Conservation (phyloP, 169 alveolate species). For the Toxoplasma gondii region DNA sequence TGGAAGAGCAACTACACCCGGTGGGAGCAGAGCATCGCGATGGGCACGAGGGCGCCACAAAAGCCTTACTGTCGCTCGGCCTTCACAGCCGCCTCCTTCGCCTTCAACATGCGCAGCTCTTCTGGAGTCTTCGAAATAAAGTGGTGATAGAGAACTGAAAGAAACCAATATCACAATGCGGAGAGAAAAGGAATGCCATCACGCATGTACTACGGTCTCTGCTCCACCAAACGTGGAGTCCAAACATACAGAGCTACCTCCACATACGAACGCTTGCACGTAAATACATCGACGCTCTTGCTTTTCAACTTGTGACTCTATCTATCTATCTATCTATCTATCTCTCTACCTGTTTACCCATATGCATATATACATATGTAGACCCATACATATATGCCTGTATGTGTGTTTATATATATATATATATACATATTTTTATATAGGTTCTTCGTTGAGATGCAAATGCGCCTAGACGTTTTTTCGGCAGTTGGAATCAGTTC, state of each 20-base stretch:
- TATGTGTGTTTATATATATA: too few species aligned
- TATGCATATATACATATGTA: neutral
- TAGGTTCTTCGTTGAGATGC: too few species aligned
- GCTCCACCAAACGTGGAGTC: too few species aligned
- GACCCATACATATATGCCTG: neutral
- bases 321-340: too few species aligned
- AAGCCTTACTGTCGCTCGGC: constrained; percentile 66
- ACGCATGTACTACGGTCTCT: neutral
- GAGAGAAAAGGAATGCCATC: neutral
- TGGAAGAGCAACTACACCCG: neutral
- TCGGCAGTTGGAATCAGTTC: too few species aligned
- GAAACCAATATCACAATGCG: neutral
- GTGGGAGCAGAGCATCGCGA: neutral
- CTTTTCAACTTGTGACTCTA: neutral
- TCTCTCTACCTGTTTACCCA: neutral
- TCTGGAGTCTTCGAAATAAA: constrained; percentile 70
- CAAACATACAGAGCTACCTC: too few species aligned
- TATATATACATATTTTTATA: too few species aligned
- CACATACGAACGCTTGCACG: too few species aligned
- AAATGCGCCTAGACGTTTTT: too few species aligned
- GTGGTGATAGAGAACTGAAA: constrained; percentile 73
- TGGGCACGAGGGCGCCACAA: neutral
- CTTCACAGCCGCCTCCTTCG: constrained; percentile 62
- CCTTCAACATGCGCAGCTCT: constrained; percentile 65
- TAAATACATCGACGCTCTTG: too few species aligned